phyloP scores from a whole-genome alignment of 2,329 filamentous ascomycete genomes.

The Diaporthe nobilis region DNA sequence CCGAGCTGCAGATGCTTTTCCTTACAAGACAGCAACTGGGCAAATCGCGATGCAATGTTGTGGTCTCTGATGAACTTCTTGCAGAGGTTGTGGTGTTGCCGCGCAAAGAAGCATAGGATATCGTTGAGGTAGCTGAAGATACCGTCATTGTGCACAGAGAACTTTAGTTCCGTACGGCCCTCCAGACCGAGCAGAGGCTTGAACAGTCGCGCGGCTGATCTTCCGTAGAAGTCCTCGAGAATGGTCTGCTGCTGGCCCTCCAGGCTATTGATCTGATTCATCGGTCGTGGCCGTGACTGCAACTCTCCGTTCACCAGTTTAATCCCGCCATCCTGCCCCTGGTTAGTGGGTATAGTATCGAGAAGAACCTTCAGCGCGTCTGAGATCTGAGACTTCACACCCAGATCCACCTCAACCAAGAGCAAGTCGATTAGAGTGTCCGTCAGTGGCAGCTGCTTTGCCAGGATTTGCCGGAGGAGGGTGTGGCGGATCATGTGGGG shows the following conservation, averaged over 20 bases:
- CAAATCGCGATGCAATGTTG: conserved; percentile 82
- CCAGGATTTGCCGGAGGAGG: conserved; percentile 91
- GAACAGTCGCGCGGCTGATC: conserved; percentile 88
- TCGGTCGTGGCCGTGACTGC: conserved; percentile 70
- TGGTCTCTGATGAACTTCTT: conserved; percentile 90
- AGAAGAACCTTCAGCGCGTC: conserved; percentile 95
- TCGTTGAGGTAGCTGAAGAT: conserved; percentile 93
- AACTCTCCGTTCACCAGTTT: conserved; percentile 77
- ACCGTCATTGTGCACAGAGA: conserved; percentile 88
- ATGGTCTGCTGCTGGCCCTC: conserved; percentile 79
- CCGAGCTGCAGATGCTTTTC: conserved; percentile 95
- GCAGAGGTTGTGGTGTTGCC: conserved; percentile 87
- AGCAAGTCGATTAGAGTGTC: conserved; percentile 94
- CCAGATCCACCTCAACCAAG: conserved; percentile 90
- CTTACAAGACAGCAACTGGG: conserved; percentile 83
- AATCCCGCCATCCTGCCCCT: conserved; percentile 70
- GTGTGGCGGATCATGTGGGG: conserved; percentile 93
- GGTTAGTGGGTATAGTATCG: conserved; percentile 72
- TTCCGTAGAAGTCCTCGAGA: conserved; percentile 89
- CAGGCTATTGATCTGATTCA: conserved; percentile 37
- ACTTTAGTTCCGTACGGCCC: conserved; percentile 75
- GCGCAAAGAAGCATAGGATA: conserved; percentile 92
- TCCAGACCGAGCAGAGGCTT: conserved; percentile 88
- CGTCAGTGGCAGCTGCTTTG: conserved; percentile 87
- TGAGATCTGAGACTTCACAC: conserved; percentile 94